Percentiles rank a stretch among this genome's conserved stretches.
Evolutionary conservation across 75 land plant species (phyloP).

Genomic region (Ceratopteris richardii): DNA sequence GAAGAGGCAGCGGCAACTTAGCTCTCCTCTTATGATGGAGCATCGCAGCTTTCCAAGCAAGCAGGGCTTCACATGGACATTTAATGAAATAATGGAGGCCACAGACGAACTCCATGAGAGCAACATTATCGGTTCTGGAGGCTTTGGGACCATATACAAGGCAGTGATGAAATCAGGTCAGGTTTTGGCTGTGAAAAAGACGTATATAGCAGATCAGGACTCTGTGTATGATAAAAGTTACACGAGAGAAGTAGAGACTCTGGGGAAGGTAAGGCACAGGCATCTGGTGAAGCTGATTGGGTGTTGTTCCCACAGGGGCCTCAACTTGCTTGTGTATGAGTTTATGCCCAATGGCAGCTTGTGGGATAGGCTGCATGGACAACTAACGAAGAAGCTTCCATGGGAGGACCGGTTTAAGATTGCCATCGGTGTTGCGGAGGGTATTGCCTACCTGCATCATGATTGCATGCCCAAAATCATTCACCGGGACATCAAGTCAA

Average conservation of each 20-base stretch:
- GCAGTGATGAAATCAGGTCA: constrained; percentile 54
- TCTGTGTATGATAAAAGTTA: constrained; percentile 51
- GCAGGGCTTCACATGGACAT: constrained; percentile 33
- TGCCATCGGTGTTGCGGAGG: constrained; percentile 66
- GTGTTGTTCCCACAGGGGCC: constrained; percentile 38
- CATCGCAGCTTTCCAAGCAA: constrained; percentile 16
- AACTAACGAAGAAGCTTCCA: constrained; percentile 27
- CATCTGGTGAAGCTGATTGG: constrained; percentile 82
- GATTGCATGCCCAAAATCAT: constrained; percentile 68
- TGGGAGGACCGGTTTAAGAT: constrained; percentile 61
- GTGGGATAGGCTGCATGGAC: constrained; percentile 70
- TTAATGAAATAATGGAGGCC: constrained; percentile 72
- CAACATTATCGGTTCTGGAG: constrained; percentile 74
- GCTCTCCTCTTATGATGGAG: constrained; percentile 13
- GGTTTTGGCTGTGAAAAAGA: constrained; percentile 70
- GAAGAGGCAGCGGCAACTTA: neutral
- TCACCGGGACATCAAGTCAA: constrained; percentile 80
- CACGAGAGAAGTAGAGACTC: constrained; percentile 63
- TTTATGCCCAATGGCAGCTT: constrained; percentile 88
- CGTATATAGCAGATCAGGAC: constrained; percentile 38
- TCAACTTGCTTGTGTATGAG: constrained; percentile 62
- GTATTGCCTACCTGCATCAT: constrained; percentile 75
- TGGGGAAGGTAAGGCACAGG: constrained; percentile 78
- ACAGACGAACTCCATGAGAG: constrained; percentile 64
- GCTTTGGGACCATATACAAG: constrained; percentile 74